These are phyloP conservation scores for Rhodotorula kratochvilovae DNA, from an alignment of 768 basidiomycete genomes.

Conservation along the genomic window DNA sequence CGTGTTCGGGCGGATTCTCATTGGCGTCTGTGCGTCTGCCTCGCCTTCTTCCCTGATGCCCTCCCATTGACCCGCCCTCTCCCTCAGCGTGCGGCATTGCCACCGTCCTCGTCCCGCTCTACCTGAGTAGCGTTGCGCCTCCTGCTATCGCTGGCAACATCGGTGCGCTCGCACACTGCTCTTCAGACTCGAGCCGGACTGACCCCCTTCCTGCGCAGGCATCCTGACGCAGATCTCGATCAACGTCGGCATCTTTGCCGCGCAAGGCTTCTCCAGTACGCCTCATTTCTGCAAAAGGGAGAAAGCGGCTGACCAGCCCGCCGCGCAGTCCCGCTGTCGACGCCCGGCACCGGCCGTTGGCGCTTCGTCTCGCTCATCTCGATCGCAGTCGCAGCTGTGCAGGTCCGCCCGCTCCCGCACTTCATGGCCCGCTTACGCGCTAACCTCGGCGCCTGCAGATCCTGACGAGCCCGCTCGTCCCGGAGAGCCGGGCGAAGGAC, in stretches of 20 bases:
- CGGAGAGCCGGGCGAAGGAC: conserved; percentile 6
- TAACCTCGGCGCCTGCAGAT: background rate
- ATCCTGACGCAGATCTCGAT: conserved; percentile 77
- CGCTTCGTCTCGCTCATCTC: conserved; percentile 33
- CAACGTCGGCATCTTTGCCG: conserved; percentile 79
- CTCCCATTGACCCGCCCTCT: conserved; percentile 48
- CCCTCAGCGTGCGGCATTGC: conserved; percentile 44
- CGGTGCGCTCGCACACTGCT: conserved; percentile 51
- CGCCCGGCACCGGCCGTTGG: conserved; percentile 20
- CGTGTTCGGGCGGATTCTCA: conserved; percentile 61
- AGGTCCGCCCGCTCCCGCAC: conserved; percentile 25
- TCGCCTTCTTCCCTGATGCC: conserved; percentile 52
- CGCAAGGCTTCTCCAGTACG: conserved; percentile 68
- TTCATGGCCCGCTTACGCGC: too few relatives aligned
- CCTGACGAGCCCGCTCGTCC: conserved; percentile 8
- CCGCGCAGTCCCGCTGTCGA: conserved; percentile 15
- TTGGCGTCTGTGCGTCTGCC: conserved; percentile 10
- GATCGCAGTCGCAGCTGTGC: conserved; percentile 13
- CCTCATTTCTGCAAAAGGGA: conserved; percentile 44
- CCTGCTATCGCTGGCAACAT: conserved; percentile 67
- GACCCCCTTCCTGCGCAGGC: conserved; percentile 50
- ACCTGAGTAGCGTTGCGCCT: conserved; percentile 79
- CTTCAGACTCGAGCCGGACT: too few relatives aligned
- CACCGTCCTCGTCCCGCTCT: conserved; percentile 66
- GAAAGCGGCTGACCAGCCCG: background rate